These are phyloP conservation scores for Euphorbia peplus DNA, from an alignment of 345 rosid species.

Conservation along the genomic window DNA sequence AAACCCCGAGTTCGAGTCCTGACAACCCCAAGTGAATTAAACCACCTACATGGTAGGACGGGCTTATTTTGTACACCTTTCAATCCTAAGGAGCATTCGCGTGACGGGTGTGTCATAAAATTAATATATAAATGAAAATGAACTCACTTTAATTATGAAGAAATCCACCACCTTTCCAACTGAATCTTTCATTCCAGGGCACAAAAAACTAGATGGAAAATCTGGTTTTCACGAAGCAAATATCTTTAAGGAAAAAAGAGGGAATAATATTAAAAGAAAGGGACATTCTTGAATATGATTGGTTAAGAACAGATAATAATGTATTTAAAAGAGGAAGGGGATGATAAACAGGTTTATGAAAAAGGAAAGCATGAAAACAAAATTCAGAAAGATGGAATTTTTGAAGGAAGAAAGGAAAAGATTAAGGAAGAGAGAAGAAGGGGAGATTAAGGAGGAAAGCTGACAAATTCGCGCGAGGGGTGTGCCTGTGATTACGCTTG, in stretches of 20 bases:
- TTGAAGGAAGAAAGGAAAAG: neutral
- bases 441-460: slow-evolving; percentile 13
- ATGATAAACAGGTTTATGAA: neutral
- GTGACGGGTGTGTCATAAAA: too few relatives aligned
- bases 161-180: slow-evolving; percentile 19
- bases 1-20: too few relatives aligned
- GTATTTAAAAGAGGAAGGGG: too few relatives aligned
- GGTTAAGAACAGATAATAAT: too few relatives aligned
- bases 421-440: neutral
- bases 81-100: too few relatives aligned
- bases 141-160: slow-evolving; percentile 30
- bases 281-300: slow-evolving; percentile 1
- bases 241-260: neutral
- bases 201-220: slow-evolving; percentile 20
- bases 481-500: slow-evolving; percentile 48
- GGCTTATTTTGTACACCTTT: too few relatives aligned
- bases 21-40: too few relatives aligned
- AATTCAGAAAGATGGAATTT: neutral
- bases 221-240: slow-evolving; percentile 21
- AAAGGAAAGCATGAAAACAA: neutral
- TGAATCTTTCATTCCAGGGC: slow-evolving; percentile 36
- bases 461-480: slow-evolving; percentile 36
- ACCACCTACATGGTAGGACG: too few relatives aligned
- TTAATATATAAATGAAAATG: neutral
- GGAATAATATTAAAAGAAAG: neutral